These are phyloP conservation scores for Macaranga tanarius DNA, from an alignment of 441 rosid species.

Conservation along the genomic window DNA sequence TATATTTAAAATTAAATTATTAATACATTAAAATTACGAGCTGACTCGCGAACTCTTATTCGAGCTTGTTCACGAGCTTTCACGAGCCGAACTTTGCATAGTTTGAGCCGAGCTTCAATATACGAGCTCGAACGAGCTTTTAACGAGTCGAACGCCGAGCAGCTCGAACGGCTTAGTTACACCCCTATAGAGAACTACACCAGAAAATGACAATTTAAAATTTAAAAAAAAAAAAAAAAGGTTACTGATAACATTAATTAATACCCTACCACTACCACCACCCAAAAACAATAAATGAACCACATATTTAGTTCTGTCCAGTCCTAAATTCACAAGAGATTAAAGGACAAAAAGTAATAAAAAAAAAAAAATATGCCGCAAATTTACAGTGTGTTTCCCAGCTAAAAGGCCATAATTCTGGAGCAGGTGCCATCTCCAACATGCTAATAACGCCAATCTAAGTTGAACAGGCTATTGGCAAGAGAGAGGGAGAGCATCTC, in stretches of 20 bases:
- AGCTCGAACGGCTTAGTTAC: no score
- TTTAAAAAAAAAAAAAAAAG: not conserved
- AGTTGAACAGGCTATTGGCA: constrained; percentile 1
- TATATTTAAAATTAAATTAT: no score
- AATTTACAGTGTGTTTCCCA: constrained; percentile 8
- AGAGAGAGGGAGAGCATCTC: not conserved
- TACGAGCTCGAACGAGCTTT: no score
- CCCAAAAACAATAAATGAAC: not conserved
- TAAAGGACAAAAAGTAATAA: not conserved
- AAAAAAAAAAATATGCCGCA: not conserved
- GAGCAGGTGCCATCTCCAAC: not conserved
- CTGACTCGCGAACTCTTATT: no score
- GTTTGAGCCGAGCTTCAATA: no score
- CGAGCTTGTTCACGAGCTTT: no score
- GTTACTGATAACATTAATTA: not conserved
- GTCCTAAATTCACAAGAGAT: not conserved
- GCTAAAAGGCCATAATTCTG: not conserved
- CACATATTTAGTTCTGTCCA: not conserved
- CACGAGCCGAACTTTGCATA: no score
- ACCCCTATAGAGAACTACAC: not conserved
- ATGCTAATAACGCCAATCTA: not conserved
- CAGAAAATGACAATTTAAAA: not conserved
- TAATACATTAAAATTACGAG: no score
- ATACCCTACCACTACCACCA: not conserved
- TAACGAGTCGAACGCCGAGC: no score